A percentile compares a stretch with the other conserved stretches of the same genome.
These are phyloP conservation scores for Trametes maxima DNA, from an alignment of 768 basidiomycete genomes.

Conservation along the genomic window DNA sequence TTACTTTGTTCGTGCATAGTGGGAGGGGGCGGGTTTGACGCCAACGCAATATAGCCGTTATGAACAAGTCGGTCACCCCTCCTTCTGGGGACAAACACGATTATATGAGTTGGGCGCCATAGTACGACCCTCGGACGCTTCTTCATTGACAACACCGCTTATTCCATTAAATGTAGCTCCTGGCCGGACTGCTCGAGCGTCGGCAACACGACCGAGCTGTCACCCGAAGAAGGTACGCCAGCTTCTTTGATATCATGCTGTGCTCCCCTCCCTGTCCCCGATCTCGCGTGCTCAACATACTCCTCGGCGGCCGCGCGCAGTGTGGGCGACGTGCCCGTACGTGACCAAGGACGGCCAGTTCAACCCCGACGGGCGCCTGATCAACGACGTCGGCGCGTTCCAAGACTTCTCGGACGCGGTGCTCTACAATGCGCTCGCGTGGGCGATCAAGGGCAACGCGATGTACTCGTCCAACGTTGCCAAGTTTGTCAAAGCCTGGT, in stretches of 20 bases:
- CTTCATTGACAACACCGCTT: background rate
- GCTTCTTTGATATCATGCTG: background rate
- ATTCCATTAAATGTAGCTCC: constrained; percentile 38
- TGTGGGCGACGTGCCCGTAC: constrained; percentile 64
- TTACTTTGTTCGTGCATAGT: background rate
- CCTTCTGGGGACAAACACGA: constrained; percentile 60
- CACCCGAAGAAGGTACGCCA: constrained; percentile 50
- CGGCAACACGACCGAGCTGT: constrained; percentile 58
- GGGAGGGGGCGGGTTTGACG: background rate
- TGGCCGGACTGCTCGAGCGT: constrained; percentile 66
- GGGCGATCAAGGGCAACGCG: constrained; percentile 45
- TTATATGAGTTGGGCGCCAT: constrained; percentile 73
- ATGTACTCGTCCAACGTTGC: constrained; percentile 48
- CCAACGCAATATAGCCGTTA: constrained; percentile 43
- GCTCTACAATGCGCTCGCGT: constrained; percentile 63
- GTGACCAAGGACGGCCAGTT: constrained; percentile 57
- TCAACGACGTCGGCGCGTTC: constrained; percentile 59
- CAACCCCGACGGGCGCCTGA: constrained; percentile 61
- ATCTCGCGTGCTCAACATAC: background rate
- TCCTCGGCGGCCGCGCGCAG: constrained; percentile 32
- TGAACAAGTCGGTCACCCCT: constrained; percentile 46
- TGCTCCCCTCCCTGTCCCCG: no score
- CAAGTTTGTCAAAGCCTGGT: constrained; percentile 56
- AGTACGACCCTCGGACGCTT: constrained; percentile 42
- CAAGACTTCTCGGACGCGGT: constrained; percentile 57